A percentile compares a stretch with the other conserved stretches of the same genome.
Evolutionary conservation across 352 stramenopile species (phyloP).

Genomic region (Phytophthora pini): DNA sequence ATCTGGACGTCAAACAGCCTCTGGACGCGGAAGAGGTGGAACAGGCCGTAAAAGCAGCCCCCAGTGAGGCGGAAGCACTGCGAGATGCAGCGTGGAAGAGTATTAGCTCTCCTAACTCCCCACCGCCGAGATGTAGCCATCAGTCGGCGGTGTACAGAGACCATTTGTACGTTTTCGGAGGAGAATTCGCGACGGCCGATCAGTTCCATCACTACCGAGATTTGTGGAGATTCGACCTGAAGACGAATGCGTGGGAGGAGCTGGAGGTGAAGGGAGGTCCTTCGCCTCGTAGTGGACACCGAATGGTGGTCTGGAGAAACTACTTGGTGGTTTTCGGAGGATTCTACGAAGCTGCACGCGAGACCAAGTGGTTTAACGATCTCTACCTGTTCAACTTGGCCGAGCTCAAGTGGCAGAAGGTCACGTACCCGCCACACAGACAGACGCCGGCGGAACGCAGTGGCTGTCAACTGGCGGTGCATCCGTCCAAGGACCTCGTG

Average conservation of each 20-base stretch:
- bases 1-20: constrained; percentile 64
- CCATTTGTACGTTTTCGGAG: constrained; percentile 97
- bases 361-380: constrained; percentile 97
- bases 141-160: constrained; percentile 95
- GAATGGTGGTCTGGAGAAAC: constrained; percentile 96
- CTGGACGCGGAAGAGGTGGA: constrained; percentile 24
- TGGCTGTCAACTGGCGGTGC: constrained; percentile 84
- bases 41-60: constrained; percentile 2
- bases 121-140: constrained; percentile 95
- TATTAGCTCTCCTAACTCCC: constrained; percentile 90
- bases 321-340: constrained; percentile 97
- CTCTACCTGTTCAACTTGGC: constrained; percentile 92
- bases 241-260: constrained; percentile 95
- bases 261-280: constrained; percentile 86
- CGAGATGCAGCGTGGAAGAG: constrained; percentile 79
- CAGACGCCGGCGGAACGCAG: constrained; percentile 73
- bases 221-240: constrained; percentile 92
- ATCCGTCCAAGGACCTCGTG: constrained; percentile 89
- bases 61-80: constrained; percentile 25
- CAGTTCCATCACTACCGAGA: constrained; percentile 98
- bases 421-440: constrained; percentile 71
- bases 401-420: constrained; percentile 91
- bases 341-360: constrained; percentile 95
- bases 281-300: constrained; percentile 89
- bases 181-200: constrained; percentile 96